These are phyloP conservation scores for Erythrobasidium yunnanense DNA, from an alignment of 768 basidiomycete genomes.

Conservation along the genomic window DNA sequence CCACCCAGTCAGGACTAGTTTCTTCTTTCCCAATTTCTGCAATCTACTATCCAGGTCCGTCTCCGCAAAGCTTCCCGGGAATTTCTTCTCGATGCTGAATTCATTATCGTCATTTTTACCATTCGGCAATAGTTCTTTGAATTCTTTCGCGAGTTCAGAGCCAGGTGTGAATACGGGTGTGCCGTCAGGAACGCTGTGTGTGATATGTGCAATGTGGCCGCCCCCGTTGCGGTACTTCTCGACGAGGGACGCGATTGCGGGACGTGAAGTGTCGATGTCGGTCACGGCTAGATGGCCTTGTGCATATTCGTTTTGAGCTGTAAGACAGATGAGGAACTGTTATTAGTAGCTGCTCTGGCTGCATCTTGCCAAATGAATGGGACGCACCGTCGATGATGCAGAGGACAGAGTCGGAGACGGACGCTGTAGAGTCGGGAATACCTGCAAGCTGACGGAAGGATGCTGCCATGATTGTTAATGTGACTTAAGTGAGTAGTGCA, in stretches of 20 bases:
- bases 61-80: conserved; percentile 20
- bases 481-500: too few relatives aligned
- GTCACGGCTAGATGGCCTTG: conserved; percentile 10
- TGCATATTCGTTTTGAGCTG: conserved; percentile 23
- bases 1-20: conserved; percentile 10
- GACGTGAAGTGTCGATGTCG: neutral
- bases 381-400: conserved; percentile 26
- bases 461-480: conserved; percentile 7
- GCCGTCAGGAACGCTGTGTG: conserved; percentile 14
- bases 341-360: too few relatives aligned
- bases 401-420: conserved; percentile 3
- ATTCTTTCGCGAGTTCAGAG: conserved; percentile 10
- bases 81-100: conserved; percentile 10
- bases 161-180: conserved; percentile 23
- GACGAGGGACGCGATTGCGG: neutral
- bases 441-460: conserved; percentile 26
- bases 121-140: conserved; percentile 4
- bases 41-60: conserved; percentile 16
- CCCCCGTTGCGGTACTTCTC: conserved; percentile 4
- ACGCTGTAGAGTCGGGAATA: conserved; percentile 18
- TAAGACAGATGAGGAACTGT: too few relatives aligned
- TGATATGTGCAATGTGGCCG: conserved; percentile 8
- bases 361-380: too few relatives aligned
- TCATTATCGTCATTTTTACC: conserved; percentile 1
- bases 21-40: neutral